A percentile compares a stretch with the other conserved stretches of the same genome.
These are phyloP conservation scores for Jasminum sambac DNA, from an alignment of 257 asterid genomes.

Conservation along the genomic window DNA sequence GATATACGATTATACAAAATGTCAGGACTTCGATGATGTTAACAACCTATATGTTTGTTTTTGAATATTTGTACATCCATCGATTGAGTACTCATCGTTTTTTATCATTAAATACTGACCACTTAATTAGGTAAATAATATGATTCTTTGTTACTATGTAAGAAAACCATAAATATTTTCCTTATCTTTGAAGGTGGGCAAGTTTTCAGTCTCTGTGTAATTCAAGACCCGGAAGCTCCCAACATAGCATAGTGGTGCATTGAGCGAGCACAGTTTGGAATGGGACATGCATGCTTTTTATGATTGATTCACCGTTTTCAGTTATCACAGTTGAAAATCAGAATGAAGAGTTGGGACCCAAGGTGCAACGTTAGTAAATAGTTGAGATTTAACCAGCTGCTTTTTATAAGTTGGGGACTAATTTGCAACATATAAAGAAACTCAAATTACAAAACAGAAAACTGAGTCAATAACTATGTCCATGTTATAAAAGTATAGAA, in stretches of 20 bases:
- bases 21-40: no score
- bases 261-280: conserved; percentile 25
- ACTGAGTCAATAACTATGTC: background rate
- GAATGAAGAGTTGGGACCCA: conserved; percentile 4
- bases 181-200: conserved; percentile 38
- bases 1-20: no score
- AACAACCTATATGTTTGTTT: no score
- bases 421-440: background rate
- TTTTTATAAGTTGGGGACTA: background rate
- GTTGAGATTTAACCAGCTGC: background rate
- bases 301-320: conserved; percentile 35
- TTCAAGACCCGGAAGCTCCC: conserved; percentile 40
- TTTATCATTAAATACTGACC: no score
- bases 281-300: conserved; percentile 29
- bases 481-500: no score
- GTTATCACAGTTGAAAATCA: background rate
- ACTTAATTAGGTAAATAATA: no score
- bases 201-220: conserved; percentile 42
- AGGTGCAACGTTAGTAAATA: conserved; percentile 23
- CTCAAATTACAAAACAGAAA: background rate
- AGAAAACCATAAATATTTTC: no score
- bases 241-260: conserved; percentile 27
- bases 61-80: no score
- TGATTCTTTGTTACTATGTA: no score
- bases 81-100: no score